Percentiles rank a stretch among this genome's conserved stretches.
phyloP scores from a whole-genome alignment of 2,329 filamentous ascomycete genomes.

The Neurospora sp. region DNA sequence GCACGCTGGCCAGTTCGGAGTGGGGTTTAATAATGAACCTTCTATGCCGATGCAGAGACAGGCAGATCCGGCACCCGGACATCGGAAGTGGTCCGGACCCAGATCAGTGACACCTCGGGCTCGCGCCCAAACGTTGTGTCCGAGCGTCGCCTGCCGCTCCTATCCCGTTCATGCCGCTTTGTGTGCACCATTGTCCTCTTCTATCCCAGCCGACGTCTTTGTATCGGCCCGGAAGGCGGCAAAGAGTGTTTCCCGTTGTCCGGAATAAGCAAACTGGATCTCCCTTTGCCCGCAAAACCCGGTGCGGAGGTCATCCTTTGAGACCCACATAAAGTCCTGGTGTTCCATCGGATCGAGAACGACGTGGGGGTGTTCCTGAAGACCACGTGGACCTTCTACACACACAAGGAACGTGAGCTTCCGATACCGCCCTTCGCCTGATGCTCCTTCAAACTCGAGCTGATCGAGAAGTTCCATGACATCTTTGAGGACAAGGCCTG shows the following conservation, averaged over 20 bases:
- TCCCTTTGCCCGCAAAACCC: conserved; percentile 1
- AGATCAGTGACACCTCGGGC: neutral
- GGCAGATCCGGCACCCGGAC: neutral
- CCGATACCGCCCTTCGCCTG: neutral
- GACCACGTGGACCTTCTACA: neutral
- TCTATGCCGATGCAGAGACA: neutral
- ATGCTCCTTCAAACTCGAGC: conserved; percentile 7
- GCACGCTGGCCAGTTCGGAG: neutral
- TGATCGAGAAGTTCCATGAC: neutral
- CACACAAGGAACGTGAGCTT: conserved; percentile 13
- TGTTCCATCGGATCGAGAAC: conserved; percentile 10
- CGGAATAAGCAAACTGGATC: conserved; percentile 12
- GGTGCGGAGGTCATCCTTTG: conserved; percentile 2
- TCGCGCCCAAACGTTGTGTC: neutral
- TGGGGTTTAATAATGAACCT: neutral
- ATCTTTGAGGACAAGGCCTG: conserved; percentile 5
- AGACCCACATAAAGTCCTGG: conserved; percentile 11
- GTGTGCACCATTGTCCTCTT: neutral
- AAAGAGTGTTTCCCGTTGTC: conserved; percentile 5
- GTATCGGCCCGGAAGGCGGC: conserved; percentile 1
- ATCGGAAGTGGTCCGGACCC: neutral
- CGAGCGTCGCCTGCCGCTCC: neutral
- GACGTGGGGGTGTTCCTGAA: conserved; percentile 1
- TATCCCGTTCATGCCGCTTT: neutral
- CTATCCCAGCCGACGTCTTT: neutral